Evolutionary conservation across 1,284 basidiomycete species (phyloP), one percentile per base, ranked within the genome.

Genomic region (Peniophora sp.): DNA sequence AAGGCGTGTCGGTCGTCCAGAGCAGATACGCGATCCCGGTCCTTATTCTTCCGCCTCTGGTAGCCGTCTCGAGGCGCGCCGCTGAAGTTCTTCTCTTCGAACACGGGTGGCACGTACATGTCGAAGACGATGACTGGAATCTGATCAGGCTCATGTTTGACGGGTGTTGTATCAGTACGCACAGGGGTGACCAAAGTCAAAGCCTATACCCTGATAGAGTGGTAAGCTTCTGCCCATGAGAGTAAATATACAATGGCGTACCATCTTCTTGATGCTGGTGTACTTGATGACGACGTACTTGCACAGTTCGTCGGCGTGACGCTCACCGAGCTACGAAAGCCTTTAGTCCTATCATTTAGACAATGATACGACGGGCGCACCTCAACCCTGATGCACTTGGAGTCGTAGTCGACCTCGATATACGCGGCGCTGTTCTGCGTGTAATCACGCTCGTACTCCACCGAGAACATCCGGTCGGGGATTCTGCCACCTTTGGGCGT

Each of bases 81-180:
- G 67, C 61, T 79, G 68, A 51, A 81, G 72, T 44, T 75, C 64
- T 54, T 77, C 71, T 54, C 68, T 59, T 83, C 81, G 20, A 84
- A 60, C 2, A 73, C 60, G 0, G 79, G 77, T 2, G 81, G 81
- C 0, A 71, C 75, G 23, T 72, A 54, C 3, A 78, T 67, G 54
- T 83, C 78, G 51, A 83, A 80, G 55, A 77, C 74, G 23, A 83
- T 66, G 60, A 75, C 81, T 83, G 47, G n/a, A 14, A 44, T 36
- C 39, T 3, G 0, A 15, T 47, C 22, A 49, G 50, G 15, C 55
- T 24, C 17, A 46, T 44, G 44, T 51, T 57, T 41, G 57, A n/a
- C 12, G 6, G 41, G 41, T 2, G n/a, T 14, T 45, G 18, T 14
- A 22, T 24, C 43, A 23, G 5, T 32, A 57, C 67, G 47, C 55